Conservation (phyloP, 2,329 filamentous ascomycete genomes). For the Chaetothyriales sp. region DNA sequence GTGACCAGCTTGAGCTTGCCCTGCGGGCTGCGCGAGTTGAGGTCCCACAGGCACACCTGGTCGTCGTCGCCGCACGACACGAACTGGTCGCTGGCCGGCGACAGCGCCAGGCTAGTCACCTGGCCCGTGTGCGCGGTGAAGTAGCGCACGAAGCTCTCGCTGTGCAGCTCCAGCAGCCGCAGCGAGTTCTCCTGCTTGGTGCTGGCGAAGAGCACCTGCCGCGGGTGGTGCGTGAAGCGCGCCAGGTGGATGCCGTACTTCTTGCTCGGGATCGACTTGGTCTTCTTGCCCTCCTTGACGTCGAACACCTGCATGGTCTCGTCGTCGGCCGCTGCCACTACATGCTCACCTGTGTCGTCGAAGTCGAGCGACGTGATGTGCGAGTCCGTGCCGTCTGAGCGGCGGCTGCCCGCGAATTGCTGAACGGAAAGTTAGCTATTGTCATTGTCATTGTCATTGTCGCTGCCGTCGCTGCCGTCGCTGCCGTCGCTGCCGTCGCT, state of each 20-base stretch:
- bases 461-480: too few species aligned
- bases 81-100: constrained; percentile 79
- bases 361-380: constrained; percentile 86
- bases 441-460: not conserved
- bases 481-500: not conserved
- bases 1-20: constrained; percentile 68
- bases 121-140: constrained; percentile 78
- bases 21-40: constrained; percentile 63
- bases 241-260: constrained; percentile 95
- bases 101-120: constrained; percentile 72
- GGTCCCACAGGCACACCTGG: constrained; percentile 82
- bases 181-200: constrained; percentile 84
- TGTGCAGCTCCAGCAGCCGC: constrained; percentile 75
- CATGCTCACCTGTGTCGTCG: constrained; percentile 83
- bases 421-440: constrained; percentile 17
- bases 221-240: constrained; percentile 82
- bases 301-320: constrained; percentile 94
- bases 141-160: constrained; percentile 93
- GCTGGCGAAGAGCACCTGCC: constrained; percentile 86
- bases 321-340: constrained; percentile 84
- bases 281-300: constrained; percentile 74
- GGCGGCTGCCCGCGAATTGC: constrained; percentile 39
- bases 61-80: constrained; percentile 84
- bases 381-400: constrained; percentile 30
- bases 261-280: constrained; percentile 81